Conservation (phyloP, 2,329 filamentous ascomycete species). For the Stagonosporopsis cucurbitacearum region DNA sequence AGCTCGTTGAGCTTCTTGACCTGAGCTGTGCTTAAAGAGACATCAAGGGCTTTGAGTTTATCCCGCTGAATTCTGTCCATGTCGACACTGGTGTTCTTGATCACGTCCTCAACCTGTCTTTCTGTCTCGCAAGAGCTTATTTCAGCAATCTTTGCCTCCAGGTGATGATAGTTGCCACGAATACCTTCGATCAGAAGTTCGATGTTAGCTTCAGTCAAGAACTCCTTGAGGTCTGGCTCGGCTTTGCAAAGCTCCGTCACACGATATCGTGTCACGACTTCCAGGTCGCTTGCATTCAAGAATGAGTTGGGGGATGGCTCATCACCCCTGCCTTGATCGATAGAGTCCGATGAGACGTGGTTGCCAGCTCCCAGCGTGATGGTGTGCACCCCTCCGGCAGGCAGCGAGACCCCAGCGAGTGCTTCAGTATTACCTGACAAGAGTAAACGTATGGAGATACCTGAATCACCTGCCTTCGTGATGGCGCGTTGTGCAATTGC, state of each 20-base stretch:
- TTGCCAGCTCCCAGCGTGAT: too few species aligned
- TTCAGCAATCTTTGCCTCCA: constrained; percentile 23
- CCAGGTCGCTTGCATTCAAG: too few species aligned
- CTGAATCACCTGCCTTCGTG: too few species aligned
- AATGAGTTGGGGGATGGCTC: too few species aligned
- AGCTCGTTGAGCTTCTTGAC: constrained; percentile 19
- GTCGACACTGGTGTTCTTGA: constrained; percentile 17
- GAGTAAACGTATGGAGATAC: too few species aligned
- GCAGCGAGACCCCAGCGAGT: too few species aligned
- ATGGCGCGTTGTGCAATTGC: too few species aligned
- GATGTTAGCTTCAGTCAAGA: constrained; percentile 20
- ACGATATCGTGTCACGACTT: too few species aligned
- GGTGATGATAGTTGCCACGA: constrained; percentile 11
- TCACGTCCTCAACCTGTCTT: constrained; percentile 18
- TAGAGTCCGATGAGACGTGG: too few species aligned
- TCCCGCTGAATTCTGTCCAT: constrained; percentile 4
- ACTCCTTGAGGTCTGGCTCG: constrained; percentile 18
- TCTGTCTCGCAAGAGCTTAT: constrained; percentile 26
- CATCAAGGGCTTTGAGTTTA: background rate
- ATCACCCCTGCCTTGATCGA: too few species aligned
- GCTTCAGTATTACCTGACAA: too few species aligned
- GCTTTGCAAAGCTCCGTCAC: background rate
- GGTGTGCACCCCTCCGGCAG: too few species aligned
- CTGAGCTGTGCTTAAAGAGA: constrained; percentile 14
- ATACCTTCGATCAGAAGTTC: constrained; percentile 20